Evolutionary conservation across 2,329 filamentous ascomycete species (phyloP).

Genomic region (Rutstroemia sp.): DNA sequence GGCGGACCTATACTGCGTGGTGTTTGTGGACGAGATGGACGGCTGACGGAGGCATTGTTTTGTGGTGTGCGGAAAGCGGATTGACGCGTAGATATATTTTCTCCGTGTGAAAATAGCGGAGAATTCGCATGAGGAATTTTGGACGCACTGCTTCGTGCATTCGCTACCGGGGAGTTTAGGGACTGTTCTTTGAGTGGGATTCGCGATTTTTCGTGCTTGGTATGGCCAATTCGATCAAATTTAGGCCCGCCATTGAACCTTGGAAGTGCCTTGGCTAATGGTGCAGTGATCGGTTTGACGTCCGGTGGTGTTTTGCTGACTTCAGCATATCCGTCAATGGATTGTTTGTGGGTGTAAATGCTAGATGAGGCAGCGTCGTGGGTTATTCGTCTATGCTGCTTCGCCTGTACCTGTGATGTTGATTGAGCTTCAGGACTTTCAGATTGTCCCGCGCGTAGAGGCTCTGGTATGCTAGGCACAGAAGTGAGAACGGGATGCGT

Average conservation of each 20-base stretch:
- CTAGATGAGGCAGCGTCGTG: no score
- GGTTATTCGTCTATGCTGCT: no score
- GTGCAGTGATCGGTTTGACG: no score
- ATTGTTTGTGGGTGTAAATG: no score
- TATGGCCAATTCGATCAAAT: neutral
- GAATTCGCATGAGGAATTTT: neutral
- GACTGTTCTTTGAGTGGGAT: neutral
- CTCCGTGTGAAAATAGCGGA: no score
- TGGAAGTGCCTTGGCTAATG: neutral
- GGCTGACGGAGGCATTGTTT: neutral
- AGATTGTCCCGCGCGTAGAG: no score
- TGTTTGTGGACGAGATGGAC: constrained; percentile 8
- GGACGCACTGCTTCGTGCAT: neutral
- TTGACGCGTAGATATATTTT: neutral
- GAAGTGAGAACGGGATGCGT: no score
- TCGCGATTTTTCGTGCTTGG: neutral
- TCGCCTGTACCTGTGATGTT: no score
- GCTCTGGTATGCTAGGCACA: no score
- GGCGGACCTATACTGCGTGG: constrained; percentile 21
- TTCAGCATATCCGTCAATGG: no score
- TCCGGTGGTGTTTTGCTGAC: no score
- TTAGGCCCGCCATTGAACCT: neutral
- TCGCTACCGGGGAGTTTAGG: neutral
- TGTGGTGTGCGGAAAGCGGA: neutral
- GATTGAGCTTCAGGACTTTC: no score